Evolutionary conservation across 2,329 filamentous ascomycete genomes (phyloP).

Genomic region (Fusarium armeniacum): DNA sequence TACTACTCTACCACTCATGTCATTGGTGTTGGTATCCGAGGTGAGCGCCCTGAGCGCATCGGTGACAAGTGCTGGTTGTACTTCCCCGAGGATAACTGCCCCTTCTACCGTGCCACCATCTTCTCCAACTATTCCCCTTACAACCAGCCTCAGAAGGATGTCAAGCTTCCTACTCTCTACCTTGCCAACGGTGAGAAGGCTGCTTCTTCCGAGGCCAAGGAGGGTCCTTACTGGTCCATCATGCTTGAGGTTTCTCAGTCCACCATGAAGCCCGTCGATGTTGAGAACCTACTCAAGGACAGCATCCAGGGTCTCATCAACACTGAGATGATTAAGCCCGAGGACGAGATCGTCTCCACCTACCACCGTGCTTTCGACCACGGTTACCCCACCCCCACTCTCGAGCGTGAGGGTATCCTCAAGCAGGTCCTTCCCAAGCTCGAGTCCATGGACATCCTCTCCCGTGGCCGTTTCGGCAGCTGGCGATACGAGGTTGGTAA

Average conservation of each 20-base stretch:
- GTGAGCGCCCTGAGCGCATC: conserved; percentile 91
- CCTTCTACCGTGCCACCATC: conserved; percentile 99
- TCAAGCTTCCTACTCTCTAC: conserved; percentile 88
- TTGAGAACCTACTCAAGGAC: conserved; percentile 86
- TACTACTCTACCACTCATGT: conserved; percentile 99
- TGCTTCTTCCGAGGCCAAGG: conserved; percentile 77
- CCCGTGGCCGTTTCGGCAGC: conserved; percentile 95
- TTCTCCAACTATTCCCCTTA: conserved; percentile 99
- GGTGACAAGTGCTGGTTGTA: conserved; percentile 99
- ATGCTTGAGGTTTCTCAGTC: conserved; percentile 99
- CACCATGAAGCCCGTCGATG: conserved; percentile 91
- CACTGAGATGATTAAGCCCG: conserved; percentile 93
- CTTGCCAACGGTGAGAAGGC: conserved; percentile 89
- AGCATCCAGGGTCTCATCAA: conserved; percentile 97
- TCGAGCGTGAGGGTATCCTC: conserved; percentile 95
- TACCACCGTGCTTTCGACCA: conserved; percentile 99
- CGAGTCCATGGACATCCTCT: conserved; percentile 91
- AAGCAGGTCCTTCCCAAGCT: conserved; percentile 94
- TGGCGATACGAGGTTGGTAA: conserved; percentile 98
- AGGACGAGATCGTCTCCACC: conserved; percentile 96
- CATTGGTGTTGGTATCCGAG: conserved; percentile 94
- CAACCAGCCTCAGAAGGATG: conserved; percentile 89
- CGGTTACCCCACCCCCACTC: conserved; percentile 94
- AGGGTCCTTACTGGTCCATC: conserved; percentile 99
- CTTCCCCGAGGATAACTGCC: conserved; percentile 98